These are phyloP conservation scores for Trametes polyzona DNA, from an alignment of 1,284 basidiomycete species.

Conservation along the genomic window DNA sequence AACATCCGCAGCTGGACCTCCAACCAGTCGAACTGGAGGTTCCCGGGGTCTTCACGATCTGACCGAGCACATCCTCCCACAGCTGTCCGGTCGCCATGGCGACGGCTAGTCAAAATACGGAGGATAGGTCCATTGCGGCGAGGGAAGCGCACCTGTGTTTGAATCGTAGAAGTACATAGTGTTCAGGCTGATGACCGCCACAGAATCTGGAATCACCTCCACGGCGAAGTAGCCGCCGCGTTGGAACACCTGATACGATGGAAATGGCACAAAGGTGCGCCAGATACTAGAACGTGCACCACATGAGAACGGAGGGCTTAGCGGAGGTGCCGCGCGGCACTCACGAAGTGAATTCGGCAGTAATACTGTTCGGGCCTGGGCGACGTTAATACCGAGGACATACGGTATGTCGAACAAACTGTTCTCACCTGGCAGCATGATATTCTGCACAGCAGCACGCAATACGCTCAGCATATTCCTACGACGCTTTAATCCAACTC, in stretches of 20 bases:
- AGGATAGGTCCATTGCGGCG: conserved; percentile 11
- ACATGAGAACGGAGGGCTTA: conserved; percentile 16
- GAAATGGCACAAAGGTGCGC: conserved; percentile 83
- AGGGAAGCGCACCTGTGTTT: conserved; percentile 71
- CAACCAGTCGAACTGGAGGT: conserved; percentile 88
- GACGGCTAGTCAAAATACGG: conserved; percentile 24
- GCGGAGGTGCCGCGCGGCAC: conserved; percentile 29
- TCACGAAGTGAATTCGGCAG: conserved; percentile 74
- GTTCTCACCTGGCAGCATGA: conserved; percentile 60
- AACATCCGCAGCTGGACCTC: conserved; percentile 82
- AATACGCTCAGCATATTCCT: conserved; percentile 12
- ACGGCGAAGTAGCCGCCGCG: conserved; percentile 85
- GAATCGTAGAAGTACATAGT: conserved; percentile 93
- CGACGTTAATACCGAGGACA: conserved; percentile 7
- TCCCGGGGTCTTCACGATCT: conserved; percentile 75
- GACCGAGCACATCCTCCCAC: conserved; percentile 71
- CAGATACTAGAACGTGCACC: conserved; percentile 65
- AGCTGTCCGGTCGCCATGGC: conserved; percentile 37
- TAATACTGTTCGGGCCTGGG: conserved; percentile 80
- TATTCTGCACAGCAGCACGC: conserved; percentile 50
- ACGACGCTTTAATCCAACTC: conserved; percentile 2
- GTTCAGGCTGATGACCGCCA: conserved; percentile 88
- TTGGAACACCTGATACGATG: conserved; percentile 80
- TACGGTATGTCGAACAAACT: background rate
- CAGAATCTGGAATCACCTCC: conserved; percentile 77